Conservation (phyloP, 495 filamentous ascomycete species). For the Aspergillus saccharolyticus region DNA sequence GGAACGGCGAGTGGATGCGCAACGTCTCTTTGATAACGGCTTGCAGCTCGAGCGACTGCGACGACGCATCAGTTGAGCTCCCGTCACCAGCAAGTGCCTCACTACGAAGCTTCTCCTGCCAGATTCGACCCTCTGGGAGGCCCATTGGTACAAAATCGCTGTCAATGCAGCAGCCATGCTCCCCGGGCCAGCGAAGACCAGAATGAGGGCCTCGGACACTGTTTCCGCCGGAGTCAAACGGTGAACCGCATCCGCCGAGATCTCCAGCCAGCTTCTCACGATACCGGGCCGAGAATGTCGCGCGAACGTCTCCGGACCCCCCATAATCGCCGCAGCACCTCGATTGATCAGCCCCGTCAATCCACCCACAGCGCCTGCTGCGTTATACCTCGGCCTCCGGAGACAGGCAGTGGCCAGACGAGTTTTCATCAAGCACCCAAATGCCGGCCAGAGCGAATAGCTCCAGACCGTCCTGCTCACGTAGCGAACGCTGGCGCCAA, state of each 20-base stretch:
- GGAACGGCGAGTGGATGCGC: constrained; percentile 67
- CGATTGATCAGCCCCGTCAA: constrained; percentile 7
- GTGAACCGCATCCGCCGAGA: constrained; percentile 7
- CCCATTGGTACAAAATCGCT: constrained; percentile 17
- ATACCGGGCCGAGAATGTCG: constrained; percentile 11
- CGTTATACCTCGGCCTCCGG: constrained; percentile 3
- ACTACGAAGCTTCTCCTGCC: constrained; percentile 15
- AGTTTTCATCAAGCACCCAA: constrained; percentile 17
- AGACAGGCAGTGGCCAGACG: constrained; percentile 3
- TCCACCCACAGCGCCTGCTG: not conserved
- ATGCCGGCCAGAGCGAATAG: constrained; percentile 12
- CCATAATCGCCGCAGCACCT: constrained; percentile 3
- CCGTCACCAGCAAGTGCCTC: not conserved
- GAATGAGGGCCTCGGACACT: constrained; percentile 12
- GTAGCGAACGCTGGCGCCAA: constrained; percentile 3
- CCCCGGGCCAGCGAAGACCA: constrained; percentile 16
- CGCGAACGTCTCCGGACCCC: not conserved
- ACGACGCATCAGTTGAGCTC: not conserved
- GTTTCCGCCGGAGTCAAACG: constrained; percentile 15
- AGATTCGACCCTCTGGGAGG: constrained; percentile 10
- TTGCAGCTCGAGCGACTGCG: constrained; percentile 55
- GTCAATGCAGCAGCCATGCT: constrained; percentile 15
- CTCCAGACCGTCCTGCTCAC: constrained; percentile 15
- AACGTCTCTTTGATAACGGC: constrained; percentile 69
- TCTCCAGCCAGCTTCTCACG: constrained; percentile 15